A percentile compares a stretch with the other conserved stretches of the same genome.
phyloP scores from a whole-genome alignment of 1,284 basidiomycete genomes.

The Ceratobasidium sp. region DNA sequence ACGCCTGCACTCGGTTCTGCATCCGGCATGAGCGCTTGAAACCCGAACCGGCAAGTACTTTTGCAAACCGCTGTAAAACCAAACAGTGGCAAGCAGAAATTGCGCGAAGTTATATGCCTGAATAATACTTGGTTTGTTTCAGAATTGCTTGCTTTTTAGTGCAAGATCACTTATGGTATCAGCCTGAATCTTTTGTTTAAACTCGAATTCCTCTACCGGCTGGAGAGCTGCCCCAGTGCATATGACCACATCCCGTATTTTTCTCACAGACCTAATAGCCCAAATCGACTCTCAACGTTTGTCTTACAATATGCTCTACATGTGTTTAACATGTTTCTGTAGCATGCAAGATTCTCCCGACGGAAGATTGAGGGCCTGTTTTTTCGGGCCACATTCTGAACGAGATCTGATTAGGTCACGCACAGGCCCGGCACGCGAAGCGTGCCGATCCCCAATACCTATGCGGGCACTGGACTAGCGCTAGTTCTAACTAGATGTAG shows the following conservation, averaged over 20 bases:
- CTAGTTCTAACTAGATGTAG: no score
- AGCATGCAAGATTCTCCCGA: no score
- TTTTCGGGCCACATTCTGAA: neutral
- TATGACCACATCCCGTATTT: neutral
- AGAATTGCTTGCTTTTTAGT: neutral
- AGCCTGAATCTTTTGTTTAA: neutral
- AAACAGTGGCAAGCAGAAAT: neutral
- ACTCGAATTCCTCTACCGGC: neutral
- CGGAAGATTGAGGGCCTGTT: neutral
- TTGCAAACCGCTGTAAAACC: no score
- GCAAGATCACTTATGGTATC: neutral
- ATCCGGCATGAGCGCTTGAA: no score
- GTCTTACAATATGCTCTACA: neutral
- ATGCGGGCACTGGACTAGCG: no score
- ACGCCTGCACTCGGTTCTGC: no score
- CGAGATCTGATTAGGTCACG: neutral
- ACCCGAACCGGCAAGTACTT: no score
- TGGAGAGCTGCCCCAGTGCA: neutral
- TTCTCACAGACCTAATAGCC: neutral
- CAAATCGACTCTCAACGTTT: neutral
- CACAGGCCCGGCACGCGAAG: slow-evolving; percentile 3
- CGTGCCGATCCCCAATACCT: neutral
- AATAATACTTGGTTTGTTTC: neutral
- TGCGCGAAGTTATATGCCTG: neutral
- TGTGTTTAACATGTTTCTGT: neutral